A percentile compares a stretch with the other conserved stretches of the same genome.
These are phyloP conservation scores for Globisporangium middletonii DNA, from an alignment of 352 stramenopile species.

Conservation along the genomic window DNA sequence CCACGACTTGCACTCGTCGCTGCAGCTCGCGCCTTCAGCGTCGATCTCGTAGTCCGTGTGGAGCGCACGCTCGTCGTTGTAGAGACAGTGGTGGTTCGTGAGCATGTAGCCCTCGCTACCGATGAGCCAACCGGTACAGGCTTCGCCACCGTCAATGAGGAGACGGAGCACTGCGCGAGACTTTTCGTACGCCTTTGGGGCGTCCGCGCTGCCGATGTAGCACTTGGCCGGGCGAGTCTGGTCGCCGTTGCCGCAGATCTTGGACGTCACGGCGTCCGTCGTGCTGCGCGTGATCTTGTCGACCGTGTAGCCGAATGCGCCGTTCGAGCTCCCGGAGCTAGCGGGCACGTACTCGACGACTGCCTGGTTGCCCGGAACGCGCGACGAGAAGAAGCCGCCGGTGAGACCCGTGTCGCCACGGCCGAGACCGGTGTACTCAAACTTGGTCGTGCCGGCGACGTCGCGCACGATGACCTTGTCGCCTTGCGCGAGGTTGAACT, in stretches of 20 bases:
- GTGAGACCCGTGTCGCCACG: neutral
- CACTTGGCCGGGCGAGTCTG: slow-evolving; percentile 23
- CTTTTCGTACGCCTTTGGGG: slow-evolving; percentile 18
- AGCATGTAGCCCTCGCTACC: slow-evolving; percentile 35
- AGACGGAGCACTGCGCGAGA: slow-evolving; percentile 28
- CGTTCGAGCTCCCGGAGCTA: neutral
- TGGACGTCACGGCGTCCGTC: slow-evolving; percentile 9
- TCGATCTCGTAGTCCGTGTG: slow-evolving; percentile 29
- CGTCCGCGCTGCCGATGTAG: slow-evolving; percentile 13
- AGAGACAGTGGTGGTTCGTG: slow-evolving; percentile 46
- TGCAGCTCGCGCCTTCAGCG: slow-evolving; percentile 27
- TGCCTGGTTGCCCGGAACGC: slow-evolving; percentile 16
- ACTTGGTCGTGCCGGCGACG: slow-evolving; percentile 8
- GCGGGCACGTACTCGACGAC: slow-evolving; percentile 22
- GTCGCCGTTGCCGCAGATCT: slow-evolving; percentile 29
- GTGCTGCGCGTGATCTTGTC: slow-evolving; percentile 28
- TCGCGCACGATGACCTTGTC: slow-evolving; percentile 4
- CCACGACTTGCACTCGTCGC: slow-evolving; percentile 17
- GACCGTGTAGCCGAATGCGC: slow-evolving; percentile 21
- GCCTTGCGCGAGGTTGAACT: slow-evolving; percentile 29
- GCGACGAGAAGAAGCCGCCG: slow-evolving; percentile 26
- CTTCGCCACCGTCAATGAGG: slow-evolving; percentile 17
- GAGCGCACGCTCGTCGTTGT: slow-evolving; percentile 9
- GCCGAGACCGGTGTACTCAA: slow-evolving; percentile 24
- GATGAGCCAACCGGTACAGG: slow-evolving; percentile 39